Base-by-base conservation (phyloP, 331 rosid genomes). In the Malus hybrid region DNA sequence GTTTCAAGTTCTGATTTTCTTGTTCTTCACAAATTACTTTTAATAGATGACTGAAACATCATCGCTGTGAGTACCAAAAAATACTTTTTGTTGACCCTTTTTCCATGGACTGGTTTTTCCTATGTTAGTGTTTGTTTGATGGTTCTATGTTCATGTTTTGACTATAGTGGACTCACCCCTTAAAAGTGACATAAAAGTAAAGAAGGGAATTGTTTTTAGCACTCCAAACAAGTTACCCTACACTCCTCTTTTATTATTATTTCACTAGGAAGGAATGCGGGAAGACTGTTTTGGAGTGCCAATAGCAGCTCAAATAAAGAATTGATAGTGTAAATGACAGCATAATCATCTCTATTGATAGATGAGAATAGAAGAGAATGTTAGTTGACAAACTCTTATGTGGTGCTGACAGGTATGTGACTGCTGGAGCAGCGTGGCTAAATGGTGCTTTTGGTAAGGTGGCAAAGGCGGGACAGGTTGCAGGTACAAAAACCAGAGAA, bases 401-500 rank as follows among this genome's bases (percentile, higher is more conserved):
- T 56, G 56, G 28, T 78, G 42, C 62, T 52, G 52, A 72, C 85
- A 94, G 99, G 87, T 50, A 50, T 50, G 55, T 5, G n/a, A 50
- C 55, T 1, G n/a, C 3, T 50, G 8, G 55, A 50, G 55, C 3
- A 50, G 55, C 55, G 6, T 50, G 19, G 55, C 55, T 50, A 5
- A 50, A 50, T 50, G n/a, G 55, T 50, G 55, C n/a, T 15, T 50
- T 50, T 50, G 55, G 55, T 50, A 50, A 50, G 55, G 91, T 39
- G 99, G 76, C 93, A 42, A 50, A 15, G 55, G 55, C n/a, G 2
- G 7, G 54, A 1, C 54, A 48, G 19, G 54, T 48, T 48, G 70
- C 97, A 12, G 96, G 97, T 66, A 64, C 97, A 15, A 94, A 90
- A 85, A 94, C 97, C 46, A 88, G 99, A 87, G 99, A 89, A 55